Conservation (phyloP, 2,329 filamentous ascomycete species). For the Colletotrichum liriopes region DNA sequence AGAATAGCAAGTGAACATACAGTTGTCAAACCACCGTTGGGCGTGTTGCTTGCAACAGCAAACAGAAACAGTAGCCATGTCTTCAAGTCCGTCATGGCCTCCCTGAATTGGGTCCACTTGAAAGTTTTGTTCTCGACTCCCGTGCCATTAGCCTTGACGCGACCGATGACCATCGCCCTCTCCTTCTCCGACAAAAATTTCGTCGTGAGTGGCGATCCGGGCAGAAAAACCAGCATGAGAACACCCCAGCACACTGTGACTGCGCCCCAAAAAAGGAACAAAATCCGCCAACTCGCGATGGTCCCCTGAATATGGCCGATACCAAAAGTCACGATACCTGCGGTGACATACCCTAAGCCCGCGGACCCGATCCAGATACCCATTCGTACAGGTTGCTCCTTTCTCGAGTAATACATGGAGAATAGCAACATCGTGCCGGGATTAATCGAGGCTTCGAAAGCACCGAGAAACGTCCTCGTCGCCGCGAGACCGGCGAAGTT, state of each 20-base stretch:
- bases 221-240: slow-evolving; percentile 70
- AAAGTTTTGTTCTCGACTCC: slow-evolving; percentile 82
- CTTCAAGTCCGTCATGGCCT: slow-evolving; percentile 64
- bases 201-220: slow-evolving; percentile 70
- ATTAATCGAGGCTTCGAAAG: slow-evolving; percentile 51
- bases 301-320: slow-evolving; percentile 65
- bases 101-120: slow-evolving; percentile 76
- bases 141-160: slow-evolving; percentile 81
- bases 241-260: slow-evolving; percentile 72
- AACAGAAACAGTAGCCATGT: slow-evolving; percentile 74
- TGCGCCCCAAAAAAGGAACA: slow-evolving; percentile 75
- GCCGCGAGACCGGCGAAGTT: slow-evolving; percentile 42
- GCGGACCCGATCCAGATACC: slow-evolving; percentile 78
- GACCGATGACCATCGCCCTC: slow-evolving; percentile 76
- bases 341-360: slow-evolving; percentile 70
- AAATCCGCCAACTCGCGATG: slow-evolving; percentile 59
- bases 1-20: background rate
- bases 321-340: slow-evolving; percentile 69
- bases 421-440: slow-evolving; percentile 64
- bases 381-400: slow-evolving; percentile 74
- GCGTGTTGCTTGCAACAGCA: slow-evolving; percentile 75
- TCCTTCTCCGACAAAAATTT: slow-evolving; percentile 74
- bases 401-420: slow-evolving; percentile 62
- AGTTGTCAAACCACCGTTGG: slow-evolving; percentile 58
- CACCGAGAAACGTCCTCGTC: slow-evolving; percentile 45